Conservation (phyloP, 345 rosid species). For the Euclidium syriacum region DNA sequence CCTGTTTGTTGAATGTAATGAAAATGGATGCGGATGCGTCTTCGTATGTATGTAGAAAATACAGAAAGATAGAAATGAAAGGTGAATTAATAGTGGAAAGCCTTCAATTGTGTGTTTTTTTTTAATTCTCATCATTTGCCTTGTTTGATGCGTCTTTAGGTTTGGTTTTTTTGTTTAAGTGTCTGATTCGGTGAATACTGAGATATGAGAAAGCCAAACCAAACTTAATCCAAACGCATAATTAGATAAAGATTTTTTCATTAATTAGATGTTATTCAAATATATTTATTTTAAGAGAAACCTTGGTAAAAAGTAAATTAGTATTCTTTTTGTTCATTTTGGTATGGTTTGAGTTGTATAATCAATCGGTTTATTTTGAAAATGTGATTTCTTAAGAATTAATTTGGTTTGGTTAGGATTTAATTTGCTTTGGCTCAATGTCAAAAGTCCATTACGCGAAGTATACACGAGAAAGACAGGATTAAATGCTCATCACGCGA, state of each 20-base stretch:
- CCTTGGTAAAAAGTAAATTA: too few relatives aligned
- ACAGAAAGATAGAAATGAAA: background rate
- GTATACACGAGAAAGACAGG: too few relatives aligned
- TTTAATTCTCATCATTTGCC: background rate
- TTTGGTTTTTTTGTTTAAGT: background rate
- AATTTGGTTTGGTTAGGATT: too few relatives aligned
- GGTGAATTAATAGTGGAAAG: slow-evolving; percentile 9
- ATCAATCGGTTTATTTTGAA: too few relatives aligned
- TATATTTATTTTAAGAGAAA: too few relatives aligned
- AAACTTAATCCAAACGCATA: background rate
- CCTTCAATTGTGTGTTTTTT: slow-evolving; percentile 21
- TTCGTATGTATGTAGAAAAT: slow-evolving; percentile 23
- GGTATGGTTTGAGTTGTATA: too few relatives aligned
- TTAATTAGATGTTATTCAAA: background rate
- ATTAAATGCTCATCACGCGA: too few relatives aligned
- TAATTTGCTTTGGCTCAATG: too few relatives aligned
- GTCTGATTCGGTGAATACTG: background rate
- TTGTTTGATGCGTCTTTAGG: background rate
- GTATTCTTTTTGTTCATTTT: too few relatives aligned
- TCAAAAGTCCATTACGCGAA: too few relatives aligned
- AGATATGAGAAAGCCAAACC: background rate
- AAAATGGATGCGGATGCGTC: slow-evolving; percentile 27
- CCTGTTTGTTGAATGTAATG: slow-evolving; percentile 19
- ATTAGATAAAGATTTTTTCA: background rate
- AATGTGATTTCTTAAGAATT: too few relatives aligned